Evolutionary conservation across 345 rosid genomes (phyloP).

Genomic region (Excoecaria agallocha): DNA sequence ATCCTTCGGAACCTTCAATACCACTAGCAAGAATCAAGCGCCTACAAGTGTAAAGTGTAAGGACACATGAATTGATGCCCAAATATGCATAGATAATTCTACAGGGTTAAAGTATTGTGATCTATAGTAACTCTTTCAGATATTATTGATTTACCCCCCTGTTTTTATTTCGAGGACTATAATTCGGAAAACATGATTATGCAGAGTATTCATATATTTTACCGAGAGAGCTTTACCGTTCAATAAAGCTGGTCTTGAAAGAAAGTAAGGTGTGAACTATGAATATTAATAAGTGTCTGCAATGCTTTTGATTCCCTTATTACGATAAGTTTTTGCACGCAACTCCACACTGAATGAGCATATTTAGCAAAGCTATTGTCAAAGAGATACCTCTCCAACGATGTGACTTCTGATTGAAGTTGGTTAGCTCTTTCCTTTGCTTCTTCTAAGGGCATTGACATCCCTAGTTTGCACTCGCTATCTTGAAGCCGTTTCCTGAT

Average conservation of each 20-base stretch:
- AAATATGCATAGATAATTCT: background rate
- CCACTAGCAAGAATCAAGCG: slow-evolving; percentile 90
- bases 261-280: no score
- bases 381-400: slow-evolving; percentile 67
- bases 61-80: slow-evolving; percentile 9
- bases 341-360: background rate
- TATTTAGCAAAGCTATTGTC: background rate
- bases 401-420: slow-evolving; percentile 78
- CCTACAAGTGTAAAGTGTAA: slow-evolving; percentile 30
- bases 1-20: slow-evolving; percentile 83
- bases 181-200: background rate
- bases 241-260: no score
- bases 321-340: background rate
- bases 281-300: no score
- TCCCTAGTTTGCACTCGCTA: slow-evolving; percentile 80
- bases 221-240: no score
- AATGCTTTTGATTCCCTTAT: background rate
- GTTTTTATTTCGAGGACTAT: background rate
- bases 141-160: background rate
- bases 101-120: background rate
- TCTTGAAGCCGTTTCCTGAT: slow-evolving; percentile 77
- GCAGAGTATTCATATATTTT: no score
- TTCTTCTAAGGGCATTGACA: slow-evolving; percentile 75
- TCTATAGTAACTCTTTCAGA: background rate
- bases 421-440: slow-evolving; percentile 73